Evolutionary conservation across 768 basidiomycete genomes (phyloP), one percentile per base, ranked within the genome.

Genomic region (Psilocybe azurescens): DNA sequence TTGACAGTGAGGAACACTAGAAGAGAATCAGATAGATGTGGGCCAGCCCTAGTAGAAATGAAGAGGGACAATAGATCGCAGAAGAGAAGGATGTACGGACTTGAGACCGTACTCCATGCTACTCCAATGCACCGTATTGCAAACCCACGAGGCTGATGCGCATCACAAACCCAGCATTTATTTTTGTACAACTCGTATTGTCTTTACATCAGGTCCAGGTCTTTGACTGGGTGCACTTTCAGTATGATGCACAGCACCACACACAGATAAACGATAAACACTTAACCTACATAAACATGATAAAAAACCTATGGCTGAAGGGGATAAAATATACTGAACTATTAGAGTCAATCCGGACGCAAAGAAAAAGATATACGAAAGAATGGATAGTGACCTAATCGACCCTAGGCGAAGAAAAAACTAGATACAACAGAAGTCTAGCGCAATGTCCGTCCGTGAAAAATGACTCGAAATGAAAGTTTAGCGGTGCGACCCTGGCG

Each of bases 401-500:
- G 41, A 44, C 41, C n/a, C 41, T 14, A 65, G 52, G 62, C 41
- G 60, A 64, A 58, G 59, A n/a, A 60, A 61, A 32, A 66, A 61
- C 54, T 54, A 70, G 30, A 60, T 53, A 58, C 59, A n/a, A 56
- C 11, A 55, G 57, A 61, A 57, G 62, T 56, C 41, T 46, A 59
- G 56, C 53, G 58, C 36, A 59, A 52, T 61, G 60, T 65, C 65
- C 66, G 68, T 66, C 65, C 69, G 58, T 50, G 47, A 62, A 54
- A 65, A 39, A 58, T 46, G 49, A 57, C 60, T 61, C 56, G 64
- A 64, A 52, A 57, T 63, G 65, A 63, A 41, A 50, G 33, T 47
- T 75, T 73, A 86, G 62, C 82, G 82, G 68, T 86, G 83, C 28
- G 88, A 87, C 47, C 87, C 83, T 9, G 86, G 81, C n/a, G 82